These are phyloP conservation scores for Turnera subulata DNA, from an alignment of 345 rosid species.

Conservation along the genomic window DNA sequence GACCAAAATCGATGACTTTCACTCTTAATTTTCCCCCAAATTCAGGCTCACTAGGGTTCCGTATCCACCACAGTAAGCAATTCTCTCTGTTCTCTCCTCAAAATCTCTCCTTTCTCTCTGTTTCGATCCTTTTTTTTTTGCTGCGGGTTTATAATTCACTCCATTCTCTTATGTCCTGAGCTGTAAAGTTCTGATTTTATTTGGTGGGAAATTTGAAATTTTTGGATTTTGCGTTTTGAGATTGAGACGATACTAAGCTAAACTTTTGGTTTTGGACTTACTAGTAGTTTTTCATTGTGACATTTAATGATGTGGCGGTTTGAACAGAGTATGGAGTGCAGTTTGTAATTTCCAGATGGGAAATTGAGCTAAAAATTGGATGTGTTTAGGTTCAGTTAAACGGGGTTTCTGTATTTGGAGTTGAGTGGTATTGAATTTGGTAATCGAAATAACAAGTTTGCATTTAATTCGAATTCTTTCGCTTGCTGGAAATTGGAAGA, in stretches of 20 bases:
- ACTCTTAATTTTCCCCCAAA: constrained; percentile 2
- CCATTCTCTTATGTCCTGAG: background rate
- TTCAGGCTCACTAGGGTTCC: constrained; percentile 11
- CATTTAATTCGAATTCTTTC: background rate
- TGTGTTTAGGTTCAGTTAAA: constrained; percentile 1
- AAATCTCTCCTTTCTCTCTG: background rate
- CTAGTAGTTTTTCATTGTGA: background rate
- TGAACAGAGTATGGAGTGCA: constrained; percentile 5
- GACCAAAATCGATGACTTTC: constrained; percentile 20
- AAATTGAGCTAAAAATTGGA: constrained; percentile 2
- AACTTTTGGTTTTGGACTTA: background rate
- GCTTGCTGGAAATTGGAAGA: no score
- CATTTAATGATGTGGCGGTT: background rate
- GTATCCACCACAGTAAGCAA: constrained; percentile 19
- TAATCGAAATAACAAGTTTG: background rate
- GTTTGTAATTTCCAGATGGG: constrained; percentile 3
- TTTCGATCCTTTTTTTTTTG: background rate
- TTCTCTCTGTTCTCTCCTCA: background rate
- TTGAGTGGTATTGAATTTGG: background rate
- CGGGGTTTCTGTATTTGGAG: background rate
- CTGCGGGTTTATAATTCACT: background rate
- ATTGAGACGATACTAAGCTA: background rate
- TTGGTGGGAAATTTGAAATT: constrained; percentile 3
- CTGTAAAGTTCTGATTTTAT: background rate
- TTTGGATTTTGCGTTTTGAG: background rate